Percentiles rank a stretch among this genome's conserved stretches.
phyloP scores from a whole-genome alignment of 306 rosid species.

The Castanea mollissima region DNA sequence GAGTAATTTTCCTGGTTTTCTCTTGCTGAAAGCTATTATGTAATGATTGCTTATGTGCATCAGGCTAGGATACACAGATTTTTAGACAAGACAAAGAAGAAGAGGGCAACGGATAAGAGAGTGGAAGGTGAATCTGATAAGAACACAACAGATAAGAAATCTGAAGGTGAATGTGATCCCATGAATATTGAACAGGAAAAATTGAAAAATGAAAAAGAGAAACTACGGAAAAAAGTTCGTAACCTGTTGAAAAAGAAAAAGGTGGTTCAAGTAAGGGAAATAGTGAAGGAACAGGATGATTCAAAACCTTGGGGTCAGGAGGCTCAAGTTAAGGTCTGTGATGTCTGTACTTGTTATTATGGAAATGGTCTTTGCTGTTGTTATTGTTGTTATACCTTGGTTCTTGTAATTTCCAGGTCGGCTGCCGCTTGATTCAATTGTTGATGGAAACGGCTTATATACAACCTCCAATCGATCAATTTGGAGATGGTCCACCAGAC shows the following conservation, averaged over 20 bases:
- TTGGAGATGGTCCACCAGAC: slow-evolving; percentile 74
- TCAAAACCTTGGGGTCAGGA: slow-evolving; percentile 90
- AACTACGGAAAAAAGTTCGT: slow-evolving; percentile 50
- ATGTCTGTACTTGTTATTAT: slow-evolving; percentile 11
- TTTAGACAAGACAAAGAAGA: slow-evolving; percentile 57
- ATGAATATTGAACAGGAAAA: slow-evolving; percentile 26
- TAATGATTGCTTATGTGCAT: slow-evolving; percentile 18
- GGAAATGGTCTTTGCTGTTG: slow-evolving; percentile 5
- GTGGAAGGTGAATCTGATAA: slow-evolving; percentile 39
- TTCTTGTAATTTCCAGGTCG: slow-evolving; percentile 61
- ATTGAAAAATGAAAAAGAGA: slow-evolving; percentile 28
- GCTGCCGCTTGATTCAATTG: slow-evolving; percentile 68
- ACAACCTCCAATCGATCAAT: slow-evolving; percentile 75
- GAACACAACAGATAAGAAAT: slow-evolving; percentile 18
- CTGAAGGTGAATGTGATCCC: slow-evolving; percentile 39
- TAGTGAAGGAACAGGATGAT: slow-evolving; percentile 56
- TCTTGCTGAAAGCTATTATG: slow-evolving; percentile 5
- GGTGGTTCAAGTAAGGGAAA: slow-evolving; percentile 46
- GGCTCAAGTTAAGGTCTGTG: slow-evolving; percentile 88
- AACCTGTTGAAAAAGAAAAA: slow-evolving; percentile 62
- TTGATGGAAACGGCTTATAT: slow-evolving; percentile 82
- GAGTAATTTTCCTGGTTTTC: slow-evolving; percentile 15
- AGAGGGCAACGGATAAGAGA: slow-evolving; percentile 27
- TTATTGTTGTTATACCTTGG: slow-evolving; percentile 11
- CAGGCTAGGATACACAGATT: slow-evolving; percentile 74